These are phyloP conservation scores for Aspergillus mulundensis DNA, from an alignment of 495 filamentous ascomycete genomes.

Conservation along the genomic window DNA sequence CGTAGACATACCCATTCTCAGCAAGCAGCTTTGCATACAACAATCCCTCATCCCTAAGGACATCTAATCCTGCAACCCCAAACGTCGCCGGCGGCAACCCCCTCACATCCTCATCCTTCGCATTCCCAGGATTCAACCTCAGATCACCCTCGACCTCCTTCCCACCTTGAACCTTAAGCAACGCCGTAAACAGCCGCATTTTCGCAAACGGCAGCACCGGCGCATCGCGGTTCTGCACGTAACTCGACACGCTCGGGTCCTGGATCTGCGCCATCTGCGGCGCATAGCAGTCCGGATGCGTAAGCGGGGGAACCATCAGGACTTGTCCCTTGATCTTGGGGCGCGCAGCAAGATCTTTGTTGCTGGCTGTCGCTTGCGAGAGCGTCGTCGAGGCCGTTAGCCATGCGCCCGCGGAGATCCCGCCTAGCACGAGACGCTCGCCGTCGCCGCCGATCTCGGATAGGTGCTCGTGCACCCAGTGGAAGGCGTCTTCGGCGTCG, in stretches of 20 bases:
- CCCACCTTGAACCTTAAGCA: constrained; percentile 21
- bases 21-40: constrained; percentile 40
- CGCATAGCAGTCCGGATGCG: constrained; percentile 30
- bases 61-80: constrained; percentile 44
- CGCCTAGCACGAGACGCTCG: constrained; percentile 37
- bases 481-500: constrained; percentile 45
- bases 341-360: constrained; percentile 20
- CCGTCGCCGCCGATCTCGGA: constrained; percentile 31
- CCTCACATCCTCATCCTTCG: constrained; percentile 33
- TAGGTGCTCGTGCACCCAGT: constrained; percentile 36
- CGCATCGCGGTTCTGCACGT: constrained; percentile 36
- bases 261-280: constrained; percentile 30
- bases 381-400: constrained; percentile 41
- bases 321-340: constrained; percentile 39
- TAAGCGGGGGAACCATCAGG: constrained; percentile 40
- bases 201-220: constrained; percentile 31
- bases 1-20: constrained; percentile 40
- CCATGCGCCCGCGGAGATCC: constrained; percentile 44
- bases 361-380: constrained; percentile 23
- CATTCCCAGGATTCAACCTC: constrained; percentile 38
- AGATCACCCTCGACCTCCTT: constrained; percentile 23
- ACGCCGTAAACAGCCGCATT: constrained; percentile 28
- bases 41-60: constrained; percentile 45
- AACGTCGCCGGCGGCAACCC: constrained; percentile 42
- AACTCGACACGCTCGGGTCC: constrained; percentile 32